These are phyloP conservation scores for Wickerhamiella domercqiae DNA, from an alignment of 805 yeast genomes.

Conservation along the genomic window DNA sequence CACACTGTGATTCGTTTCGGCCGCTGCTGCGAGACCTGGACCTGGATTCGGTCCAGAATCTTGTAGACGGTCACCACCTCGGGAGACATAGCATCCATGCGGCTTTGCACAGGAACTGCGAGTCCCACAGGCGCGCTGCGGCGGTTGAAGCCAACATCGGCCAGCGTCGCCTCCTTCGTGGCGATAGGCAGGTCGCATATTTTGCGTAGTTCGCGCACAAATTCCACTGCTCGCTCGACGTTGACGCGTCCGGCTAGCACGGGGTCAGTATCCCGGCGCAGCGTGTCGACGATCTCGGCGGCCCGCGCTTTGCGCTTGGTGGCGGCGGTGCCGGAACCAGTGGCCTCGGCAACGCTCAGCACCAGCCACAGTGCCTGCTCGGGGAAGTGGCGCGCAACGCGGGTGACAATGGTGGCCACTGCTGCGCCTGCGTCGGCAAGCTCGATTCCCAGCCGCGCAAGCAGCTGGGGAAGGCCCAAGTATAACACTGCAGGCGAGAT, in stretches of 20 bases:
- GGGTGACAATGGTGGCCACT: conserved; percentile 36
- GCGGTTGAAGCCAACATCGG: neutral
- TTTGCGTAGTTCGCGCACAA: neutral
- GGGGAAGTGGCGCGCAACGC: conserved; percentile 52
- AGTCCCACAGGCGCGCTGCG: conserved; percentile 2
- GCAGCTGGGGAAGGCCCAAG: conserved; percentile 68
- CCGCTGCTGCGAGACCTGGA: conserved; percentile 70
- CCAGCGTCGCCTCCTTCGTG: neutral
- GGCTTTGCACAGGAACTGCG: conserved; percentile 17
- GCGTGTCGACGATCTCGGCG: neutral
- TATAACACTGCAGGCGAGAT: conserved; percentile 56
- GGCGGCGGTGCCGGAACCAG: neutral
- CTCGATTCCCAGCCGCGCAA: conserved; percentile 61
- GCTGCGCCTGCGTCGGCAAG: conserved; percentile 41
- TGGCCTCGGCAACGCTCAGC: conserved; percentile 40
- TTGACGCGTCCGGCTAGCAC: neutral
- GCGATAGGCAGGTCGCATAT: neutral
- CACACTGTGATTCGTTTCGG: conserved; percentile 63
- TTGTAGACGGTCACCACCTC: conserved; percentile 30
- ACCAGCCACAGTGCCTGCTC: conserved; percentile 77
- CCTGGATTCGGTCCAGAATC: conserved; percentile 51
- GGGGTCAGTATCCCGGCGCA: neutral
- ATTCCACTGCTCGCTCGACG: neutral
- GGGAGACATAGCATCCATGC: conserved; percentile 13
- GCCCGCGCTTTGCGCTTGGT: neutral